A percentile compares a stretch with the other conserved stretches of the same genome.
phyloP scores from a whole-genome alignment of 2,329 filamentous ascomycete genomes.

The Neofusicoccum laricinum region DNA sequence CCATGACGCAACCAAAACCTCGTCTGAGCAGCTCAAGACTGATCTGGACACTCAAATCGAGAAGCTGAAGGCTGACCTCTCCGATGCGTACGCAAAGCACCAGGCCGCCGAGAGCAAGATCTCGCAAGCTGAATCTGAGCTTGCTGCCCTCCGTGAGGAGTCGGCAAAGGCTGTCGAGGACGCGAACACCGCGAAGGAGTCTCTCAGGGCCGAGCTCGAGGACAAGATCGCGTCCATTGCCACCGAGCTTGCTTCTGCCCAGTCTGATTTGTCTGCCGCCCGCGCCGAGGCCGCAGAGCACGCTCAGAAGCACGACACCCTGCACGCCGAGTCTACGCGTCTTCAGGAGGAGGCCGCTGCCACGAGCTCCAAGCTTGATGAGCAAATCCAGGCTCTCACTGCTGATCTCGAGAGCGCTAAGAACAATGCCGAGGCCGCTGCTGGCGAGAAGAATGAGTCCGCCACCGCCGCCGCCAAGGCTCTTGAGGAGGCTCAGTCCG shows the following conservation, averaged over 20 bases:
- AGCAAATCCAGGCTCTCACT: conserved; percentile 30
- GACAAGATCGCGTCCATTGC: conserved; percentile 12
- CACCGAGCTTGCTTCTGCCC: conserved; percentile 14
- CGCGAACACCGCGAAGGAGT: conserved; percentile 14
- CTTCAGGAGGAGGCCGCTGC: conserved; percentile 15
- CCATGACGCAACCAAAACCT: conserved; percentile 13
- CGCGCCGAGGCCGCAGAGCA: conserved; percentile 20
- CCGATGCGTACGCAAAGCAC: conserved; percentile 9
- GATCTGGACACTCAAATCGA: conserved; percentile 17
- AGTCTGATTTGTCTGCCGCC: conserved; percentile 10
- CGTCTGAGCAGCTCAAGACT: conserved; percentile 9
- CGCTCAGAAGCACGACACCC: conserved; percentile 23
- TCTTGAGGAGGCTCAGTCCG: conserved; percentile 10
- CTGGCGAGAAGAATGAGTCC: not conserved
- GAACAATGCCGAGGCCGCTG: not conserved
- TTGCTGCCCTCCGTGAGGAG: conserved; percentile 7
- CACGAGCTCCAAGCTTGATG: conserved; percentile 22
- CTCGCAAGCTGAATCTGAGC: not conserved
- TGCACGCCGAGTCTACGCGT: conserved; percentile 10
- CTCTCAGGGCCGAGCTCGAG: conserved; percentile 16
- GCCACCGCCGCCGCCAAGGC: not conserved
- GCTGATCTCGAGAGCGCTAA: conserved; percentile 25
- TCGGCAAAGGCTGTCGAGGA: conserved; percentile 4
- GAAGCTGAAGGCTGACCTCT: conserved; percentile 13
- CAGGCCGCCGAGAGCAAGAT: conserved; percentile 8